These are phyloP conservation scores for Excoecaria cochinchinensis DNA, from an alignment of 345 rosid genomes.

Conservation along the genomic window DNA sequence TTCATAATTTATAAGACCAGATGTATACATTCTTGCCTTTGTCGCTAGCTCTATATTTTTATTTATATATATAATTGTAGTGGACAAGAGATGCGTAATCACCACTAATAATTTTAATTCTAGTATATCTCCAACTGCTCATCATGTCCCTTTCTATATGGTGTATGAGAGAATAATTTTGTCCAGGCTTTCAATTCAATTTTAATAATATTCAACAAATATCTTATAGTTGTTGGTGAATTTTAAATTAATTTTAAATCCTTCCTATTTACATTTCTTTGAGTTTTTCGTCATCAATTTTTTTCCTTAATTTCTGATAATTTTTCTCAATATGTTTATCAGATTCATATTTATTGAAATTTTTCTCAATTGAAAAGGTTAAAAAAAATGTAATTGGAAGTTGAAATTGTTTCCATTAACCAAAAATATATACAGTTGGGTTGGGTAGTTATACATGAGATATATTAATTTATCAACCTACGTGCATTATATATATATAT, in stretches of 20 bases:
- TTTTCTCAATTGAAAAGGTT: too few species aligned
- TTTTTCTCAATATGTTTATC: background rate
- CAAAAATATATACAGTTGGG: too few species aligned
- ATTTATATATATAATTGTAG: background rate
- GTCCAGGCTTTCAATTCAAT: background rate
- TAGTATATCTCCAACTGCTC: background rate
- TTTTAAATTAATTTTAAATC: background rate
- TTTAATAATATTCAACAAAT: background rate
- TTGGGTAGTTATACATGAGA: too few species aligned
- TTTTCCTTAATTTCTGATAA: background rate
- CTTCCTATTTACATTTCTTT: slow-evolving; percentile 1
- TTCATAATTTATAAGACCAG: background rate
- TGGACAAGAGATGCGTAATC: slow-evolving; percentile 3
- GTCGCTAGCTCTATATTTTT: background rate
- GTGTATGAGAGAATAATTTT: background rate
- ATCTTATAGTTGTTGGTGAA: background rate
- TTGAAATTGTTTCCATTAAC: too few species aligned
- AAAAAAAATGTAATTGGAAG: too few species aligned
- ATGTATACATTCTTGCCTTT: background rate
- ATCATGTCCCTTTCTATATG: background rate
- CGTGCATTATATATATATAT: too few species aligned
- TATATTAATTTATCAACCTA: too few species aligned
- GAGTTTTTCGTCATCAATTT: background rate
- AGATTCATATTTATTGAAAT: too few species aligned
- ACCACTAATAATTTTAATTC: background rate